Conservation (phyloP, 2,329 filamentous ascomycete species). For the Pseudogymnoascus sp. region DNA sequence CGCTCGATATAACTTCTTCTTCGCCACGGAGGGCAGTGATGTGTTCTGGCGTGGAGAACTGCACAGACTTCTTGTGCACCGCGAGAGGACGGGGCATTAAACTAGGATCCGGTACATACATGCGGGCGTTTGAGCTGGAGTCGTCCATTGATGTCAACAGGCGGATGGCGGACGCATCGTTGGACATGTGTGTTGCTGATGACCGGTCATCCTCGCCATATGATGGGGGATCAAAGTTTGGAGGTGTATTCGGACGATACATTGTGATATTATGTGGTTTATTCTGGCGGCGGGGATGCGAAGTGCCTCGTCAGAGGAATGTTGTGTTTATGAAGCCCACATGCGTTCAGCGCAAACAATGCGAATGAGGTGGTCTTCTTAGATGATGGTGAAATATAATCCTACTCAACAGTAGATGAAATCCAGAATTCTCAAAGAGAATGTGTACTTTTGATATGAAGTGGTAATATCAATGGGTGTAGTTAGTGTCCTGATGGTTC, state of each 20-base stretch:
- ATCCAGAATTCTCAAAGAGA: not conserved
- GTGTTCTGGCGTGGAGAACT: conserved; percentile 32
- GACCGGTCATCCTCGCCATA: conserved; percentile 47
- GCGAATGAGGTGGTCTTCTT: not conserved
- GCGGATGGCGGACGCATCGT: conserved; percentile 47
- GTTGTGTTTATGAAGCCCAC: conserved; percentile 1
- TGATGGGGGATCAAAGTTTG: conserved; percentile 45
- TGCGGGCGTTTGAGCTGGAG: conserved; percentile 40
- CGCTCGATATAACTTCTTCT: conserved; percentile 30
- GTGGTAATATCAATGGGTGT: conserved; percentile 5
- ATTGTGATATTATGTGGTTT: conserved; percentile 17
- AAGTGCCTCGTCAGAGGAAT: conserved; percentile 5
- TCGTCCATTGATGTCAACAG: conserved; percentile 59
- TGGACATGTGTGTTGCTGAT: conserved; percentile 37
- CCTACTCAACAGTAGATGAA: not conserved
- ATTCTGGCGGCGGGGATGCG: not conserved
- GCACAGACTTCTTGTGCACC: conserved; percentile 21
- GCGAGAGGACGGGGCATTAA: conserved; percentile 19
- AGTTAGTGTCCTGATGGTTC: conserved; percentile 3
- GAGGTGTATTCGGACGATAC: conserved; percentile 41
- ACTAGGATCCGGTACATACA: conserved; percentile 33
- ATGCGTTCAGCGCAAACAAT: not conserved
- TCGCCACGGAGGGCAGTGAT: conserved; percentile 33
- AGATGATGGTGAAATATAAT: not conserved
- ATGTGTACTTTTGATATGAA: not conserved